phyloP scores from a whole-genome alignment of 164 flowering plant genomes.

The Aristolochia contorta region DNA sequence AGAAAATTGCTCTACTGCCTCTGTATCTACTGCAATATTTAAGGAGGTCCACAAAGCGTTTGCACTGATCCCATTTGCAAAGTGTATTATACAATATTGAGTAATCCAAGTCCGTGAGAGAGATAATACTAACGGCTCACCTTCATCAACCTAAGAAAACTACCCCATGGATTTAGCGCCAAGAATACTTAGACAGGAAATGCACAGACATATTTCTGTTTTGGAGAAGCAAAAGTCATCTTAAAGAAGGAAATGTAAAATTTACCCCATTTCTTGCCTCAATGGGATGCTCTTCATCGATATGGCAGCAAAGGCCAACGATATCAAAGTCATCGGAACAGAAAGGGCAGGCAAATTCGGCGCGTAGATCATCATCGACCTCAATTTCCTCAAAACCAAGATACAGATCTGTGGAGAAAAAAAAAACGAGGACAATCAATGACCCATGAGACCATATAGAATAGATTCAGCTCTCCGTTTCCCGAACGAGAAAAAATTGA shows the following conservation, averaged over 20 bases:
- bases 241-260: not conserved
- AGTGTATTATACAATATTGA: too few species aligned
- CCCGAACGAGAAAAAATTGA: not conserved
- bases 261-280: constrained; percentile 78
- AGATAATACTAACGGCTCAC: too few species aligned
- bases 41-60: too few species aligned
- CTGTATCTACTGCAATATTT: too few species aligned
- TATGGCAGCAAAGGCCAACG: constrained; percentile 77
- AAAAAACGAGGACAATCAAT: not conserved
- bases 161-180: not conserved
- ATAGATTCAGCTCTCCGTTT: not conserved
- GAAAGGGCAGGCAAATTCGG: constrained; percentile 75
- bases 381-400: constrained; percentile 71
- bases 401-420: constrained; percentile 40
- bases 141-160: not conserved
- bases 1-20: too few species aligned
- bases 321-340: constrained; percentile 78
- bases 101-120: too few species aligned
- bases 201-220: not conserved
- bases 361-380: constrained; percentile 64
- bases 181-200: not conserved
- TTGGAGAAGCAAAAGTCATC: not conserved
- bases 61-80: too few species aligned
- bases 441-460: not conserved
- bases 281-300: constrained; percentile 79